Evolutionary conservation across 1,139 yeast species (phyloP).

Genomic region (Hansenula anomala): DNA sequence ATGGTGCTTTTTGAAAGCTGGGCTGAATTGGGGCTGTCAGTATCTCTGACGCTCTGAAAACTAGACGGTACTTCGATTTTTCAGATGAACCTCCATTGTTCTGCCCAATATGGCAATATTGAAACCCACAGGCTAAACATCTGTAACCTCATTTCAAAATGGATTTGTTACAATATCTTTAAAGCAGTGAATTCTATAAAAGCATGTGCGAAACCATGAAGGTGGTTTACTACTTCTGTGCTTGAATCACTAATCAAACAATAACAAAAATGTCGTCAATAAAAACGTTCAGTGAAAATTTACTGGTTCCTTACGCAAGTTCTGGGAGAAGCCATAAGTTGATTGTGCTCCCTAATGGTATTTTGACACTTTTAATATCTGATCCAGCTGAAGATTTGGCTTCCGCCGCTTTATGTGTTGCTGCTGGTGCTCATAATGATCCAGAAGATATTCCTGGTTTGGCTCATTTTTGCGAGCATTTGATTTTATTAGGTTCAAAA

Average conservation of each 20-base stretch:
- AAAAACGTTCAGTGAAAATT: conserved; percentile 13
- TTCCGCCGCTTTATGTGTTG: conserved; percentile 48
- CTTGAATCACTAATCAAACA: too few species aligned
- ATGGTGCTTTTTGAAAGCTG: neutral
- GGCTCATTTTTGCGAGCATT: conserved; percentile 75
- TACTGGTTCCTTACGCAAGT: conserved; percentile 25
- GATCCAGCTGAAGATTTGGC: conserved; percentile 48
- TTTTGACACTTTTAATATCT: conserved; percentile 46
- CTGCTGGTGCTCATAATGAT: conserved; percentile 61
- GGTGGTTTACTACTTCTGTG: too few species aligned
- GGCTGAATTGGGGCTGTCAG: neutral
- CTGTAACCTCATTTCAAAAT: neutral
- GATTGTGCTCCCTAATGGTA: conserved; percentile 49
- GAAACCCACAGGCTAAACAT: neutral
- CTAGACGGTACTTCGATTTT: too few species aligned
- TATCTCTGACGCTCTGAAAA: too few species aligned
- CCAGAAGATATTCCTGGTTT: conserved; percentile 51
- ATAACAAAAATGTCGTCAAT: conserved; percentile 4
- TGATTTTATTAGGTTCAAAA: conserved; percentile 55
- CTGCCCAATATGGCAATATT: conserved; percentile 2
- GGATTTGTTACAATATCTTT: too few species aligned
- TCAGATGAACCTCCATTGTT: conserved; percentile 4
- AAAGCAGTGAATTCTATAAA: too few species aligned
- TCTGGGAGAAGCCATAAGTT: conserved; percentile 36
- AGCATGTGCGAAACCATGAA: too few species aligned